Base-by-base conservation (phyloP, 2,329 filamentous ascomycete species). In the Penicillium olsonii region DNA sequence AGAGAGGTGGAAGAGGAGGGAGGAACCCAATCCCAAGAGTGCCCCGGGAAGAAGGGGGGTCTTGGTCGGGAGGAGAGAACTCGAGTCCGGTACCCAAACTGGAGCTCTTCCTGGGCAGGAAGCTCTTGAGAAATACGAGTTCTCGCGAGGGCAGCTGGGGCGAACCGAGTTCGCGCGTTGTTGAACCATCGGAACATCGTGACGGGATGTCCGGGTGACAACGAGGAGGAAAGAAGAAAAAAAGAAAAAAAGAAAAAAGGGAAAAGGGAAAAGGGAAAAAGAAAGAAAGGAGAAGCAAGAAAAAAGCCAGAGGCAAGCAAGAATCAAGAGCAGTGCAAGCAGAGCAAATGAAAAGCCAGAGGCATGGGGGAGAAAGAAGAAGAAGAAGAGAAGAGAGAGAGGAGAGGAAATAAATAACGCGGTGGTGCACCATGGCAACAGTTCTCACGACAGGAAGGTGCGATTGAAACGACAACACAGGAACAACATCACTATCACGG, bases 291-390 rank as follows among this genome's bases (percentile, higher is more conserved):
- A 31, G 12, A 29, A 29, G 27, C 27, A 11, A 12, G 10, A 29
- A 4, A 9, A 14, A 4, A 29, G 10, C 4, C 27, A 29, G 27
- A 29, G 10, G 9, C 9, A 11, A 31, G 29, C 14, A n/a, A 31
- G 29, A 31, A 6, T 31, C 29, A 31, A 31, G 27, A 29, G 27
- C 27, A 29, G 27, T 11, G 27, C 27, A 31, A 31, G 9, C 22
- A 40, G 38, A 43, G 37, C 19, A 42, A 37, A 48, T 17, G 29
- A 47, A 18, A n/a, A 42, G 39, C 39, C 45, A 43, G 38, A 27
- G 45, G 45, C 45, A 48, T 43, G 22, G 39, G n/a, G 31, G 45
- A 37, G 45, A 48, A 33, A 26, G 29, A 22, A 48, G n/a, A 43
- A 31, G 6, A 48, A 40, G 42, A 35, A 31, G 27, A 11, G 27